A percentile compares a stretch with the other conserved stretches of the same genome.
phyloP scores from a whole-genome alignment of 345 rosid species.

The sweet orange (Citrus sinensis) region DNA sequence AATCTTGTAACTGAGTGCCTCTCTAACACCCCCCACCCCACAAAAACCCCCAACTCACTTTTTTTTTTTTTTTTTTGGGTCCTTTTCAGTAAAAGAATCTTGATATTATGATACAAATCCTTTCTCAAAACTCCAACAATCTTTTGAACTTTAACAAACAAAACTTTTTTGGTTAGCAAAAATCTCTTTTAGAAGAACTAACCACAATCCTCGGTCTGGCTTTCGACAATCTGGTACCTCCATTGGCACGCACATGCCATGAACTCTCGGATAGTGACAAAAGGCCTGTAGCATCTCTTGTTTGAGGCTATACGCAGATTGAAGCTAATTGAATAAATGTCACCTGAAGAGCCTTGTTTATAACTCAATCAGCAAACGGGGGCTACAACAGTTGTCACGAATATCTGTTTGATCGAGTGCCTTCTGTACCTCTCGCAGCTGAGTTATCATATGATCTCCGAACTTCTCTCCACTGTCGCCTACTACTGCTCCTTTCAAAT shows the following conservation, averaged over 20 bases:
- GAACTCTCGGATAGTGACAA: background rate
- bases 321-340: constrained; percentile 2
- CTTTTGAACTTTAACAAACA: background rate
- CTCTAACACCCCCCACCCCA: too few species aligned
- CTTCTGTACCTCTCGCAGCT: constrained; percentile 34
- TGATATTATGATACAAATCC: background rate
- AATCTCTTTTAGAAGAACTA: background rate
- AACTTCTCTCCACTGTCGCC: constrained; percentile 45
- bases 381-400: constrained; percentile 25
- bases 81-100: background rate
- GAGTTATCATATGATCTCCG: constrained; percentile 44
- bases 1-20: background rate
- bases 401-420: constrained; percentile 42
- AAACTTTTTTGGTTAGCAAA: background rate
- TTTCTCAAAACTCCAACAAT: background rate
- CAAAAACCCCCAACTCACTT: too few species aligned
- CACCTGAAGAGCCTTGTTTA: background rate
- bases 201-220: constrained; percentile 3
- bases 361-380: constrained; percentile 8
- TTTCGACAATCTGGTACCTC: background rate
- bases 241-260: background rate
- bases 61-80: background rate
- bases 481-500: constrained; percentile 43
- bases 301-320: background rate
- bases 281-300: background rate